Evolutionary conservation across 2,329 filamentous ascomycete species (phyloP).

Genomic region (Coniochaeta pulveracea): DNA sequence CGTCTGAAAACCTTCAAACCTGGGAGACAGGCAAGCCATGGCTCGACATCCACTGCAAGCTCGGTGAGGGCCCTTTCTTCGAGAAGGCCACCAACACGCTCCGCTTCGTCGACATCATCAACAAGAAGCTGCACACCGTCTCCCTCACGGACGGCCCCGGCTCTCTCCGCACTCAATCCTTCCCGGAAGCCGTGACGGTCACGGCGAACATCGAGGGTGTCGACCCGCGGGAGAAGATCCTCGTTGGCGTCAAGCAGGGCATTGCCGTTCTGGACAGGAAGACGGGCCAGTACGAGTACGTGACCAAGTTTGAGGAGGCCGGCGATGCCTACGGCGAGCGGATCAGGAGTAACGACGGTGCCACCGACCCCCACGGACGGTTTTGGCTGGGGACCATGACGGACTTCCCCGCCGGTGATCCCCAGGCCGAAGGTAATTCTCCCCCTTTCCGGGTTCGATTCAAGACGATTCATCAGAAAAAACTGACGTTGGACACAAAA

Average conservation of each 20-base stretch:
- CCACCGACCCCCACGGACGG: constrained; percentile 65
- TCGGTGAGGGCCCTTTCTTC: constrained; percentile 68
- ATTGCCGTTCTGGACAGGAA: constrained; percentile 64
- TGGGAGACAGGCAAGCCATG: constrained; percentile 43
- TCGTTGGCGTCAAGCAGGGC: constrained; percentile 72
- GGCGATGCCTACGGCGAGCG: constrained; percentile 31
- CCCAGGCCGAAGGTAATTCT: constrained; percentile 47
- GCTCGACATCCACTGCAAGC: constrained; percentile 51
- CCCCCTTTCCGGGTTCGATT: not conserved
- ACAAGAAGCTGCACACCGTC: constrained; percentile 61
- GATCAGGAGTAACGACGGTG: constrained; percentile 70
- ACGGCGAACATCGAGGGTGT: constrained; percentile 69
- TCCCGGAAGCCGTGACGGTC: constrained; percentile 46
- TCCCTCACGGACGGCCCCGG: constrained; percentile 50
- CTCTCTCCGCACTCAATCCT: constrained; percentile 49
- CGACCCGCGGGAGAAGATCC: constrained; percentile 51
- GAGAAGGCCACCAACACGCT: constrained; percentile 53
- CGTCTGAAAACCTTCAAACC: constrained; percentile 24
- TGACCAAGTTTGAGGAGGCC: constrained; percentile 33
- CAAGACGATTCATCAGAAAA: too few relatives aligned
- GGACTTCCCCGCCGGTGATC: constrained; percentile 47
- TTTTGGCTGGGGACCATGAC: constrained; percentile 88
- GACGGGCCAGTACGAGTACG: constrained; percentile 40
- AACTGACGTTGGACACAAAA: too few relatives aligned
- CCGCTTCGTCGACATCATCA: constrained; percentile 76